Percentiles rank a stretch among this genome's conserved stretches.
phyloP scores from a whole-genome alignment of 164 flowering plant species.

The Chimonanthus praecox region DNA sequence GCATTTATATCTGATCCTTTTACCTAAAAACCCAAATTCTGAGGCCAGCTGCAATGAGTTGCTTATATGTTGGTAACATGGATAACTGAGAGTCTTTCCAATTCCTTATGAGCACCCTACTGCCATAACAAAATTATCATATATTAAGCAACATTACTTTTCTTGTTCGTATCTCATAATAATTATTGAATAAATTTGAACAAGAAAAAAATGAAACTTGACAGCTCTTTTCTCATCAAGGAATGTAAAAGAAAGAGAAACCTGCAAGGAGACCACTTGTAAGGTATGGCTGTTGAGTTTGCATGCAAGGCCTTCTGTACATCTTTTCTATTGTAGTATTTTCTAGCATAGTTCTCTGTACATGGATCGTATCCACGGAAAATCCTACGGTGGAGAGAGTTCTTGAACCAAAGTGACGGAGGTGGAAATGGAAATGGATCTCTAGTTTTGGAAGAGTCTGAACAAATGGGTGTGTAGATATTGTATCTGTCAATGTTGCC shows the following conservation, averaged over 20 bases:
- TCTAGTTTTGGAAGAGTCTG: slow-evolving; percentile 9
- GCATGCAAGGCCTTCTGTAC: slow-evolving; percentile 89
- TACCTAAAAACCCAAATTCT: slow-evolving; percentile 94
- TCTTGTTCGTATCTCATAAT: neutral
- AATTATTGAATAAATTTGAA: neutral
- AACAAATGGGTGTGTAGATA: slow-evolving; percentile 67
- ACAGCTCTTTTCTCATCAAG: too few species aligned
- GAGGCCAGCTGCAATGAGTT: slow-evolving; percentile 67
- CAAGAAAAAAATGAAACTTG: too few species aligned
- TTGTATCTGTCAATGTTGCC: slow-evolving; percentile 84
- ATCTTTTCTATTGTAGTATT: slow-evolving; percentile 63
- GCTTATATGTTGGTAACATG: slow-evolving; percentile 63
- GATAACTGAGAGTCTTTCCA: slow-evolving; percentile 68
- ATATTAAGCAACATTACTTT: neutral
- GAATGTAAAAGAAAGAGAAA: slow-evolving; percentile 7
- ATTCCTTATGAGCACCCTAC: slow-evolving; percentile 48
- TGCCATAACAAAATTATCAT: slow-evolving; percentile 19
- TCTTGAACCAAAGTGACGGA: slow-evolving; percentile 30
- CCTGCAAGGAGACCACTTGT: slow-evolving; percentile 95
- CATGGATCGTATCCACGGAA: slow-evolving; percentile 77
- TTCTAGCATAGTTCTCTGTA: slow-evolving; percentile 70
- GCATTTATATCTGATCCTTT: neutral
- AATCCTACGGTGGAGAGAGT: slow-evolving; percentile 38
- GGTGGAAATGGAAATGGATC: neutral
- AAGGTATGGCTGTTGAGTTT: slow-evolving; percentile 56